phyloP scores from a whole-genome alignment of 2,329 filamentous ascomycete species.

The Beauveria sp. region DNA sequence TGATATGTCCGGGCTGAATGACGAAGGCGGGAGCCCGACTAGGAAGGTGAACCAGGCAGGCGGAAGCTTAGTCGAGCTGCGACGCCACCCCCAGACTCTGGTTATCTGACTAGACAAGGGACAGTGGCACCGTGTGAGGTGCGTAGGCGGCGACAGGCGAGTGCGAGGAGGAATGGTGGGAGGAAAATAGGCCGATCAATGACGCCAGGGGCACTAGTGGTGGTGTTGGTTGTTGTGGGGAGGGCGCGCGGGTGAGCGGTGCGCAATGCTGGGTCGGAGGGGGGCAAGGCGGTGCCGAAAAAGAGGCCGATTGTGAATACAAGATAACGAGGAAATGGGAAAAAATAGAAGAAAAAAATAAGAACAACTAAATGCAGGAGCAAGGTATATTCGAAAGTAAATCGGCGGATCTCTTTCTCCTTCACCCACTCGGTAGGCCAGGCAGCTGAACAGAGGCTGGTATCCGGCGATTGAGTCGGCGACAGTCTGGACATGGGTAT shows the following conservation, averaged over 20 bases:
- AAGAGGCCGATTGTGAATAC: too few relatives aligned
- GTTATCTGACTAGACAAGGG: conserved; percentile 1
- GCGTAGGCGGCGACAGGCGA: background rate
- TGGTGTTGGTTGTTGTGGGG: conserved; percentile 5
- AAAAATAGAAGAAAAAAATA: too few relatives aligned
- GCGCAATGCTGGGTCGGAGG: background rate
- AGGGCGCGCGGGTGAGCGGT: background rate
- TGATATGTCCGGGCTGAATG: background rate
- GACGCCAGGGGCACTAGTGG: conserved; percentile 7
- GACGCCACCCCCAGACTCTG: conserved; percentile 10
- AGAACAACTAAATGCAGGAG: too few relatives aligned
- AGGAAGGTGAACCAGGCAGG: conserved; percentile 4
- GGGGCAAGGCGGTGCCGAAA: too few relatives aligned
- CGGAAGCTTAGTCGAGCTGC: conserved; percentile 3
- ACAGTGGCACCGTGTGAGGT: background rate
- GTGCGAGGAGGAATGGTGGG: background rate
- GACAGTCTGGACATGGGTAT: background rate
- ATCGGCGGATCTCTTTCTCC: too few relatives aligned
- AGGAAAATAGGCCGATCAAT: background rate
- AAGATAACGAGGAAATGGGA: too few relatives aligned
- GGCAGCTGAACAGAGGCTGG: background rate
- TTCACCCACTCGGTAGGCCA: too few relatives aligned
- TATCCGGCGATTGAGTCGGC: background rate
- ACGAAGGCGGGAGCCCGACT: conserved; percentile 8
- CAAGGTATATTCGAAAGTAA: too few relatives aligned